A percentile compares a stretch with the other conserved stretches of the same genome.
Evolutionary conservation across 106 monocot species (phyloP).

Genomic region (Allium cepa): DNA sequence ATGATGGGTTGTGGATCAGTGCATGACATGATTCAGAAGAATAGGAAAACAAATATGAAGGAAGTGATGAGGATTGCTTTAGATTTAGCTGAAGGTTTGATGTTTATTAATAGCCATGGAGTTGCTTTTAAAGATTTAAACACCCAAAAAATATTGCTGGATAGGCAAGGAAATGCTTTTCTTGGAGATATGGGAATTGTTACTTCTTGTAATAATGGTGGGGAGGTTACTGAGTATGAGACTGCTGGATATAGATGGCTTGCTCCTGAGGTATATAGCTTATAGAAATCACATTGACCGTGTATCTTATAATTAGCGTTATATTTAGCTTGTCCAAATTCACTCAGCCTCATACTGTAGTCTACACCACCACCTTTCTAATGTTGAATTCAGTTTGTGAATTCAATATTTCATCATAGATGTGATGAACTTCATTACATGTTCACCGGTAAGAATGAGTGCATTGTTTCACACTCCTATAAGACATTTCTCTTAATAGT

Average conservation of each 20-base stretch:
- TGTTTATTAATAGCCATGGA: slow-evolving; percentile 82
- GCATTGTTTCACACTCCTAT: no score
- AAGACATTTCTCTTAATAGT: no score
- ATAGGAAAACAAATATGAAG: slow-evolving; percentile 27
- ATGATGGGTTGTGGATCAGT: slow-evolving; percentile 86
- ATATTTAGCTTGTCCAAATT: no score
- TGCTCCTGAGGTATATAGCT: slow-evolving; percentile 72
- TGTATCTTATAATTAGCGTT: neutral
- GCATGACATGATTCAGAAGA: slow-evolving; percentile 53
- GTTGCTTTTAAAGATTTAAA: slow-evolving; percentile 78
- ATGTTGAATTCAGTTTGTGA: no score
- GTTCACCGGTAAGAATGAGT: no score
- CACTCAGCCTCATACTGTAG: no score
- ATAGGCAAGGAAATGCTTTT: slow-evolving; percentile 68
- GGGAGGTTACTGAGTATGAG: slow-evolving; percentile 89
- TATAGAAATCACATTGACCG: neutral
- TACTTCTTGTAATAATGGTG: slow-evolving; percentile 33
- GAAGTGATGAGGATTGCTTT: slow-evolving; percentile 61
- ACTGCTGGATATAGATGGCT: slow-evolving; percentile 90
- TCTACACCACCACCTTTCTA: no score
- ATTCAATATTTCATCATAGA: no score
- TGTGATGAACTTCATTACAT: no score
- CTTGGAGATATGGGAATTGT: slow-evolving; percentile 95
- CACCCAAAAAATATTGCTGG: slow-evolving; percentile 60
- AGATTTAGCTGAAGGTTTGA: slow-evolving; percentile 75